These are phyloP conservation scores for Stachybotrys elegans DNA, from an alignment of 2,329 filamentous ascomycete species.

Conservation along the genomic window DNA sequence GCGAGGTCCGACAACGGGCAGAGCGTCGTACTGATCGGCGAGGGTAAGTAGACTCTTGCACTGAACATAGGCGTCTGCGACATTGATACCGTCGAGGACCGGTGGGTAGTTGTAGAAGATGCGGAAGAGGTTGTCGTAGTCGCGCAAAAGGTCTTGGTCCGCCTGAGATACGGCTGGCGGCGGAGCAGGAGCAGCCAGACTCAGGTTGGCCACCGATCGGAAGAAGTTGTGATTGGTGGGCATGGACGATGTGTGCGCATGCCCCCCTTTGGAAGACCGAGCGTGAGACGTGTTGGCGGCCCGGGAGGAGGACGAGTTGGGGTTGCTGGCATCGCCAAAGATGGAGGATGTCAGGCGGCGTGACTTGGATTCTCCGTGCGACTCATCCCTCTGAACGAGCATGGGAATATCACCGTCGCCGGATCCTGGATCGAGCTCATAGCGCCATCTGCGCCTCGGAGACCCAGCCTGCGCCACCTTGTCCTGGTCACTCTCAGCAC, in stretches of 20 bases:
- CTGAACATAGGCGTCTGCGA: conserved; percentile 87
- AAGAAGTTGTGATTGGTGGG: conserved; percentile 59
- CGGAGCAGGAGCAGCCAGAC: conserved; percentile 42
- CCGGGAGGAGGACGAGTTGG: conserved; percentile 33
- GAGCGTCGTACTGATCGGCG: conserved; percentile 92
- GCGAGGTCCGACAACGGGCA: conserved; percentile 79
- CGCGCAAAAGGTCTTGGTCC: conserved; percentile 73
- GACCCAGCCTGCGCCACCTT: conserved; percentile 9
- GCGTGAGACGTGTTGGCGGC: conserved; percentile 18
- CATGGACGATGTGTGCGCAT: conserved; percentile 49
- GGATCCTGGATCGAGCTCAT: conserved; percentile 76
- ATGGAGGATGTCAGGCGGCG: conserved; percentile 23
- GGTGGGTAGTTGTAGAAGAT: conserved; percentile 94
- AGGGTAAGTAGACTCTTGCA: conserved; percentile 85
- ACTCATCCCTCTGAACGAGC: conserved; percentile 71
- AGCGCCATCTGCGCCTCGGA: conserved; percentile 66
- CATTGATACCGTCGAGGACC: conserved; percentile 75
- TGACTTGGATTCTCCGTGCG: conserved; percentile 6
- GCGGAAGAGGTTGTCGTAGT: conserved; percentile 94
- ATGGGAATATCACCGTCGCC: conserved; percentile 77
- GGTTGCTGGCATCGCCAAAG: conserved; percentile 32
- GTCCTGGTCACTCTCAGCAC: conserved; percentile 14
- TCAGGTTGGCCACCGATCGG: conserved; percentile 79
- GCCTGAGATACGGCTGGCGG: conserved; percentile 46
- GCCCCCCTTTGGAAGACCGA: conserved; percentile 26